Conservation (phyloP, 1,284 basidiomycete species). For the Boletus albobrunnescens region DNA sequence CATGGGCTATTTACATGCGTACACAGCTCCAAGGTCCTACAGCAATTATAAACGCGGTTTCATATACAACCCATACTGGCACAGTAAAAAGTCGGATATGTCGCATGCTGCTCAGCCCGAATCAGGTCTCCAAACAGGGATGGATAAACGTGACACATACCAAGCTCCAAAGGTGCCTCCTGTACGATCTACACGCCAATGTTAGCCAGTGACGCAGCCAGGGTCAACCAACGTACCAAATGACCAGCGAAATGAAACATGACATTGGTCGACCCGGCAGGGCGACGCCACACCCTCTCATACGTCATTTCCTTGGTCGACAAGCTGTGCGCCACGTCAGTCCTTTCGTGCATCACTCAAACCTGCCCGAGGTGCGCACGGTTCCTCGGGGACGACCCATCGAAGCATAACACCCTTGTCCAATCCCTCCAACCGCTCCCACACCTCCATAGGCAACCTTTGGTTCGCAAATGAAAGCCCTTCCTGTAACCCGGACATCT, state of each 20-base stretch:
- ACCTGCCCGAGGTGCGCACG: conserved; percentile 34
- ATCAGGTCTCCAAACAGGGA: background rate
- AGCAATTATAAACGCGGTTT: conserved; percentile 5
- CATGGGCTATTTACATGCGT: too few relatives aligned
- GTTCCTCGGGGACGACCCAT: conserved; percentile 57
- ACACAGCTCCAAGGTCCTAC: background rate
- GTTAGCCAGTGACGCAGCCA: background rate
- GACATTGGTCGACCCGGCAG: conserved; percentile 55
- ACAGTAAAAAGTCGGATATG: conserved; percentile 25
- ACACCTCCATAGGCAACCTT: conserved; percentile 41
- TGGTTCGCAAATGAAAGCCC: conserved; percentile 51
- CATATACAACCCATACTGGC: conserved; percentile 6
- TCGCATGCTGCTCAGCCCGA: conserved; percentile 18
- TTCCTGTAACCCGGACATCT: conserved; percentile 60
- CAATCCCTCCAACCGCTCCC: conserved; percentile 42
- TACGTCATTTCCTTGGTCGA: conserved; percentile 38
- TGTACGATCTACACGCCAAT: conserved; percentile 39
- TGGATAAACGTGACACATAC: conserved; percentile 21
- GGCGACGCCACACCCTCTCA: conserved; percentile 57
- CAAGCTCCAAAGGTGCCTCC: conserved; percentile 42
- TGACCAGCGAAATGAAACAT: conserved; percentile 55
- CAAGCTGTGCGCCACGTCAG: conserved; percentile 28
- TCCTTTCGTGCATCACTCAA: background rate
- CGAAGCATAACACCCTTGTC: conserved; percentile 47
- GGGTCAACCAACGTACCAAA: conserved; percentile 39